Evolutionary conservation across 2,329 filamentous ascomycete genomes (phyloP), one percentile per base, ranked within the genome.

Genomic region (Rutstroemia sp.): DNA sequence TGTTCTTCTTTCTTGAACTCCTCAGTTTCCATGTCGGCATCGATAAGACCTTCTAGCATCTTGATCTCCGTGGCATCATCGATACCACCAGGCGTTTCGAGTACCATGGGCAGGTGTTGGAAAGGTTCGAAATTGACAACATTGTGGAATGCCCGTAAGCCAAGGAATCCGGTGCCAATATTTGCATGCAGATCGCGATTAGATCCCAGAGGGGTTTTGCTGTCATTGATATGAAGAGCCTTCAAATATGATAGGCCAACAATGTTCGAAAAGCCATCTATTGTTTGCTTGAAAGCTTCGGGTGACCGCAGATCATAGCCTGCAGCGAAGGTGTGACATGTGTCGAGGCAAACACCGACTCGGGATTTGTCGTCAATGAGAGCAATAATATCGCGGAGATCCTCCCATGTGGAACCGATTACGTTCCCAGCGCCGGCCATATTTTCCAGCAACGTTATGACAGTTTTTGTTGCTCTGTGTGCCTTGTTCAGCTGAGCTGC

Each of bases 341-440:
- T 99, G 70, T 99, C 94, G 56, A 99, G 83, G 71, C 94, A 99
- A 17, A 99, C 91, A 47, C 92, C 94, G 2, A 99, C 86, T 34
- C 94, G 84, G 45, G 76, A 71, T 73, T 96, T 95, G 70, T 95
- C 83, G 21, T 91, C 80, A 23, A 97, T 82, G 8, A 84, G 77
- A 14, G 79, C 79, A 63, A 99, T 95, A 61, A 96, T 89, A 66
- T 91, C 88, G 12, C 86, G 79, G 48, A 99, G 79, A 65, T 99
- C 92, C 69, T 92, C 85, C 69, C 96, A 95, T 1, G 80, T 85
- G 16, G 84, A 86, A 30, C 94, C 94, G 51, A 99, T 83, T 4
- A 95, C 86, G 65, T 94, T 96, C 51, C 92, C 92, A 54, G 83
- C 81, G 3, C 90, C 89, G 1, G 92, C 94, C 92, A 97, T 97